phyloP scores from a whole-genome alignment of 768 basidiomycete species.

The Naematelia aurantialba region DNA sequence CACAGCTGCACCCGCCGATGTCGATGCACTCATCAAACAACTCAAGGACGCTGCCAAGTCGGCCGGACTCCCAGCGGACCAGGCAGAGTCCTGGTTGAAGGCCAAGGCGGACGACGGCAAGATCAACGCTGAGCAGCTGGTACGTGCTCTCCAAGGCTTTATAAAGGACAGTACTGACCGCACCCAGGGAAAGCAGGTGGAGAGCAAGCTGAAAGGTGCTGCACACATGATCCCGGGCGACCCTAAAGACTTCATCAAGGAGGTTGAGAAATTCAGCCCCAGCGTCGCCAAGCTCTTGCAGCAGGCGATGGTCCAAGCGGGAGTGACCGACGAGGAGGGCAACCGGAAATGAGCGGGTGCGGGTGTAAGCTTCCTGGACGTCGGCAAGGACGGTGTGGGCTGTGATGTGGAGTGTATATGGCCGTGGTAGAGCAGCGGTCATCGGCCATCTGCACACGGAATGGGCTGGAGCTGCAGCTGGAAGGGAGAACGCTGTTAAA shows the following conservation, averaged over 20 bases:
- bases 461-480: too few relatives aligned
- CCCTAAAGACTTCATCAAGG: slow-evolving; percentile 38
- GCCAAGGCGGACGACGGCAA: slow-evolving; percentile 44
- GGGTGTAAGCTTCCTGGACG: too few relatives aligned
- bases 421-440: too few relatives aligned
- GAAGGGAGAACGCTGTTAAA: too few relatives aligned
- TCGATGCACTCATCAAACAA: slow-evolving; percentile 46
- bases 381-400: too few relatives aligned
- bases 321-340: slow-evolving; percentile 30
- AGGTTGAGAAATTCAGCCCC: slow-evolving; percentile 39
- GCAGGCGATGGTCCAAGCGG: slow-evolving; percentile 39
- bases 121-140: slow-evolving; percentile 38
- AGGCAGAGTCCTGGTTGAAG: slow-evolving; percentile 41
- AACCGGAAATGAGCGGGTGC: slow-evolving; percentile 25
- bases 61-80: slow-evolving; percentile 46
- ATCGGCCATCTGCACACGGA: too few relatives aligned
- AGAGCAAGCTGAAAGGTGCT: slow-evolving; percentile 27
- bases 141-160: slow-evolving; percentile 14
- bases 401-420: too few relatives aligned
- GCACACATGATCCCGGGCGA: slow-evolving; percentile 36
- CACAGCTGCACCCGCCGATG: slow-evolving; percentile 44
- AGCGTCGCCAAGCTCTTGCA: slow-evolving; percentile 35
- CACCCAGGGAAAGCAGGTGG: slow-evolving; percentile 40
- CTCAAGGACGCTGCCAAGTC: slow-evolving; percentile 47
- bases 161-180: too few relatives aligned